A percentile compares a stretch with the other conserved stretches of the same genome.
Conservation (phyloP, 805 yeast species). For the Hermanozyma aechmeae region DNA sequence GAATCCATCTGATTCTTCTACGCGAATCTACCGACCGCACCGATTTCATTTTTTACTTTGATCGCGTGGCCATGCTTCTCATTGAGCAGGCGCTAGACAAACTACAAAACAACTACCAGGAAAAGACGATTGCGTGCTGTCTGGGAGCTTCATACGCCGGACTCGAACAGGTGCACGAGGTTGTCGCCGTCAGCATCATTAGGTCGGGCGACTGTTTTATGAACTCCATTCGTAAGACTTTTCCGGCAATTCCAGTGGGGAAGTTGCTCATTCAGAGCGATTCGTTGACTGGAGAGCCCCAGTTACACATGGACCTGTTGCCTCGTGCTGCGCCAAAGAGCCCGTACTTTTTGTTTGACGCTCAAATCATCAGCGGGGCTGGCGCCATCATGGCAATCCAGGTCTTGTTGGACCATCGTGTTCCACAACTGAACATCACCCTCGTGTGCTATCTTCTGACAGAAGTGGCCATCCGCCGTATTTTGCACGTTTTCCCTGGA, state of each 20-base stretch:
- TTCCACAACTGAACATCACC: conserved; percentile 49
- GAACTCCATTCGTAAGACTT: conserved; percentile 62
- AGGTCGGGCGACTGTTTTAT: conserved; percentile 92
- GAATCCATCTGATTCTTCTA: conserved; percentile 63
- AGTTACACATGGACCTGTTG: conserved; percentile 69
- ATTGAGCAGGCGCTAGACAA: conserved; percentile 62
- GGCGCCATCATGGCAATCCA: conserved; percentile 92
- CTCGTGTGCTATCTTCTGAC: conserved; percentile 69
- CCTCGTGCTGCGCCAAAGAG: conserved; percentile 34
- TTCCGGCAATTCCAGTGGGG: conserved; percentile 76
- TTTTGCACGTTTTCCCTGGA: conserved; percentile 63
- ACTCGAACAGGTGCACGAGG: conserved; percentile 38
- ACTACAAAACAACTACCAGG: conserved; percentile 26
- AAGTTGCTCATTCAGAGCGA: conserved; percentile 84
- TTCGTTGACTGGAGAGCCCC: conserved; percentile 87
- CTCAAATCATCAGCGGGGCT: conserved; percentile 87
- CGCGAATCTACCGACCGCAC: conserved; percentile 48
- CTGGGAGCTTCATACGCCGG: conserved; percentile 16
- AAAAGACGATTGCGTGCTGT: conserved; percentile 20
- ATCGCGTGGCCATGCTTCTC: conserved; percentile 66
- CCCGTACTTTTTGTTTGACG: conserved; percentile 67
- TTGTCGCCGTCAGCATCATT: conserved; percentile 70
- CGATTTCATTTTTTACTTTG: conserved; percentile 81
- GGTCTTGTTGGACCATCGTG: conserved; percentile 75
- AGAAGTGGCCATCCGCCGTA: conserved; percentile 65